phyloP scores from a whole-genome alignment of 2,329 filamentous ascomycete genomes.

The Monosporascus ibericus region DNA sequence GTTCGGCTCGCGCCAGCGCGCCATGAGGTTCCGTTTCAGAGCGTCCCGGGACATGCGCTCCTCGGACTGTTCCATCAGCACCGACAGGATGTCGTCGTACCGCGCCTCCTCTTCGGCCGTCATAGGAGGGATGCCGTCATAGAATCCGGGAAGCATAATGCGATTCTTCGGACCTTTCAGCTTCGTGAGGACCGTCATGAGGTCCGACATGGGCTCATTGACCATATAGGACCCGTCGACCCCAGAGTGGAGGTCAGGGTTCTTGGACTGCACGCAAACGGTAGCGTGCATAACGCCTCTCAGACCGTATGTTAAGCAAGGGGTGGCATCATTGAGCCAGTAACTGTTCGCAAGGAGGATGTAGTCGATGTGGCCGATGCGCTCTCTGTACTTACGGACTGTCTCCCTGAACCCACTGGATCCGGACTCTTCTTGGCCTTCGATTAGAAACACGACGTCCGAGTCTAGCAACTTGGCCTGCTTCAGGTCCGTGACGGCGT shows the following conservation, averaged over 20 bases:
- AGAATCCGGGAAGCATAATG: constrained; percentile 82
- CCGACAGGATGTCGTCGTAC: constrained; percentile 77
- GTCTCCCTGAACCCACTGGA: constrained; percentile 86
- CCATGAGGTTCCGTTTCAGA: constrained; percentile 83
- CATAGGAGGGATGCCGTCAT: constrained; percentile 73
- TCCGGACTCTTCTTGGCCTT: constrained; percentile 94
- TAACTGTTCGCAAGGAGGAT: constrained; percentile 96
- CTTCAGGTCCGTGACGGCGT: constrained; percentile 83
- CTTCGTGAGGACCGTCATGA: constrained; percentile 75
- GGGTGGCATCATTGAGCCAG: constrained; percentile 94
- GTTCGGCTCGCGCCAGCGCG: constrained; percentile 90
- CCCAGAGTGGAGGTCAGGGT: constrained; percentile 88
- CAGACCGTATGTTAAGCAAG: constrained; percentile 90
- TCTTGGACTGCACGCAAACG: constrained; percentile 76
- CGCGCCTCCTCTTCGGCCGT: constrained; percentile 70
- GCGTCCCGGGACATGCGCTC: constrained; percentile 51
- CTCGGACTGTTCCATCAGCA: constrained; percentile 67
- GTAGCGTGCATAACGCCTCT: constrained; percentile 92
- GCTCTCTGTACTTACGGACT: constrained; percentile 69
- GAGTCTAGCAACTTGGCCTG: constrained; percentile 78
- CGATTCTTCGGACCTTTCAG: constrained; percentile 76
- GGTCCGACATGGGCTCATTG: constrained; percentile 86
- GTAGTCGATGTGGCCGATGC: constrained; percentile 89
- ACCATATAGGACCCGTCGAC: constrained; percentile 91
- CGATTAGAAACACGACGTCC: constrained; percentile 89